phyloP scores from a whole-genome alignment of 2,329 filamentous ascomycete genomes.

The Aspergillus fumigatiaffinis region DNA sequence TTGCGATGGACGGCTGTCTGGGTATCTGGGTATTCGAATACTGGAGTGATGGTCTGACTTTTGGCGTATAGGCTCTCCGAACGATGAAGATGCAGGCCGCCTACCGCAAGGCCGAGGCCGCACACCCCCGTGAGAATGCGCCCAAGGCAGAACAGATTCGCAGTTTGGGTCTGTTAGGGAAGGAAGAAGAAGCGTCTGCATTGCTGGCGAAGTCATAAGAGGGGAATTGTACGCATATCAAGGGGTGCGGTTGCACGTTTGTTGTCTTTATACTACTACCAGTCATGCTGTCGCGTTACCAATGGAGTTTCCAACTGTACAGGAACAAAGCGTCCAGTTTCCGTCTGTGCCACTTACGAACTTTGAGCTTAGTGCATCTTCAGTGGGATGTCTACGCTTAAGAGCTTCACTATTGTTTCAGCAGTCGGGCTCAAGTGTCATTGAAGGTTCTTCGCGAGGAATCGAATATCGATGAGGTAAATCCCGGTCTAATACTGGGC shows the following conservation, averaged over 20 bases:
- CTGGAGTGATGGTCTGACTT: not conserved
- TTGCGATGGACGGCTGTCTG: not conserved
- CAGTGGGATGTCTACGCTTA: not conserved
- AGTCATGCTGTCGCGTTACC: conserved; percentile 20
- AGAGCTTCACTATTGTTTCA: not conserved
- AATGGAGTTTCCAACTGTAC: not conserved
- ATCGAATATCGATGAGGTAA: not conserved
- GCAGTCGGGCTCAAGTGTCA: not conserved
- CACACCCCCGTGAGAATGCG: conserved; percentile 72
- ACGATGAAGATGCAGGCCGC: conserved; percentile 75
- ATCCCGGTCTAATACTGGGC: not conserved
- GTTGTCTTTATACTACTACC: conserved; percentile 20
- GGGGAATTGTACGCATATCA: conserved; percentile 12
- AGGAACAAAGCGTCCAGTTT: not conserved
- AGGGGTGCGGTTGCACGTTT: conserved; percentile 18
- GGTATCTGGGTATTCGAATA: not conserved
- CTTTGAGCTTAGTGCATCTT: not conserved
- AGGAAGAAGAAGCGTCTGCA: conserved; percentile 73
- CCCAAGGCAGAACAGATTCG: conserved; percentile 83
- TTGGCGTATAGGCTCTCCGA: conserved; percentile 64
- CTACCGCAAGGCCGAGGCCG: conserved; percentile 73
- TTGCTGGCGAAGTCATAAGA: conserved; percentile 36
- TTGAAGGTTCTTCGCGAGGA: not conserved
- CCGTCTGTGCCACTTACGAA: not conserved
- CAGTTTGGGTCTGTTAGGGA: conserved; percentile 76